These are phyloP conservation scores for Atkinsonella hypoxylon DNA, from an alignment of 2,329 filamentous ascomycete species.

Conservation along the genomic window DNA sequence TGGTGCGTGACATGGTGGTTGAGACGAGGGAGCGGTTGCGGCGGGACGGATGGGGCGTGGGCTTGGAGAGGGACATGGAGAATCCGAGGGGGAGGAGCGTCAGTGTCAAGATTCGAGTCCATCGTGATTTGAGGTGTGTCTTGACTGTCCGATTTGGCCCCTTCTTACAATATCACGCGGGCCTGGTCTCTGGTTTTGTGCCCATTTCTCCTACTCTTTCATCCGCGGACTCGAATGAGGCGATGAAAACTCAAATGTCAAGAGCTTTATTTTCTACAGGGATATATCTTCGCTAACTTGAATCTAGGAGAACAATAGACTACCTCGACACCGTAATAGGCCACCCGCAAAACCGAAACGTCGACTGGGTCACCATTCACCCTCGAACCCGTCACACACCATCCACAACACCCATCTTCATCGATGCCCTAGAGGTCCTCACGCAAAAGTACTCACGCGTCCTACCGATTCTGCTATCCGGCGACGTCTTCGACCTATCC, in stretches of 20 bases:
- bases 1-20: slow-evolving; percentile 54
- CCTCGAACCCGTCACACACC: slow-evolving; percentile 51
- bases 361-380: slow-evolving; percentile 61
- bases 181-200: too few relatives aligned
- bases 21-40: slow-evolving; percentile 41
- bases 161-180: too few relatives aligned
- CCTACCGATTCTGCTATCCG: slow-evolving; percentile 57
- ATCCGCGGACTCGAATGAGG: too few relatives aligned
- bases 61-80: slow-evolving; percentile 28
- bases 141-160: too few relatives aligned
- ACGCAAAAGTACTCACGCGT: slow-evolving; percentile 37
- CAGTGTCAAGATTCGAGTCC: slow-evolving; percentile 60
- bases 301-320: slow-evolving; percentile 39
- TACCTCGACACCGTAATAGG: slow-evolving; percentile 52
- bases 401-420: slow-evolving; percentile 47
- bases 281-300: background rate
- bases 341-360: slow-evolving; percentile 35
- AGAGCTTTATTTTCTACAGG: too few relatives aligned
- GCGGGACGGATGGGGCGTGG: slow-evolving; percentile 41
- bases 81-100: slow-evolving; percentile 41
- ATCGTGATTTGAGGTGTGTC: slow-evolving; percentile 45
- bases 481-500: slow-evolving; percentile 51
- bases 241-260: too few relatives aligned
- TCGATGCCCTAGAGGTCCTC: slow-evolving; percentile 46
- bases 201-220: background rate